Evolutionary conservation across 441 rosid species (phyloP), one percentile per base, ranked within the genome.

Genomic region (Arabidopsis lyrata): DNA sequence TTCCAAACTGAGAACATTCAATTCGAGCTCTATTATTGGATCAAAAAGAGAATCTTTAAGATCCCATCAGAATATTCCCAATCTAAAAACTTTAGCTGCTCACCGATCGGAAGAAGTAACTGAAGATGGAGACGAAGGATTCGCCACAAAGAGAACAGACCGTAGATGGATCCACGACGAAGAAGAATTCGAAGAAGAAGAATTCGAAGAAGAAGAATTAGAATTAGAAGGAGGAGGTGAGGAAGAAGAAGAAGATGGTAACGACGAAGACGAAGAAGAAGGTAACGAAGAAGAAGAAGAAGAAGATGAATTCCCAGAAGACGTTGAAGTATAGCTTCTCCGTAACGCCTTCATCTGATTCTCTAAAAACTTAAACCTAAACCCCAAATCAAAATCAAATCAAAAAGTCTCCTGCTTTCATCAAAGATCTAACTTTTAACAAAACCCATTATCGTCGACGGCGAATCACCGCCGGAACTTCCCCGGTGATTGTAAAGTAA

Each of bases 131-230:
- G 99, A 89, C 22, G 99, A 90, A 71, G 88, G 86, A 78, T 86
- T 87, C 64, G 86, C 93, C 50, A 95, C 85, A 68, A 92, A 85
- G 13, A 95, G 90, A 77, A 90, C 96, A 44, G 97, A 92, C 55
- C 99, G 92, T 78, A 95, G 81, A 74, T 90, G 95, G 85, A 87
- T 77, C 99, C 99, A 95, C 72, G 98, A 88, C 4, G 95, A 74
- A 0, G 89, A 73, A 2, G 88, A 83, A 0, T 89, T 78, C 31
- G 90, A 82, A 1, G n/a, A n/a, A n/a, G n/a, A n/a, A n/a, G n/a
- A n/a, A n/a, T n/a, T n/a, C n/a, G 86, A 73, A 7, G 86, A 82
- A 0, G 89, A 82, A 31, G 88, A 83, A 0, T 52, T 63, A 45
- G 65, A 73, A 1, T 54, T 65, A 48, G 66, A 73, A 0, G 71